Base-by-base conservation (phyloP, 331 rosid genomes). In the Rhamnella rubrinervis region DNA sequence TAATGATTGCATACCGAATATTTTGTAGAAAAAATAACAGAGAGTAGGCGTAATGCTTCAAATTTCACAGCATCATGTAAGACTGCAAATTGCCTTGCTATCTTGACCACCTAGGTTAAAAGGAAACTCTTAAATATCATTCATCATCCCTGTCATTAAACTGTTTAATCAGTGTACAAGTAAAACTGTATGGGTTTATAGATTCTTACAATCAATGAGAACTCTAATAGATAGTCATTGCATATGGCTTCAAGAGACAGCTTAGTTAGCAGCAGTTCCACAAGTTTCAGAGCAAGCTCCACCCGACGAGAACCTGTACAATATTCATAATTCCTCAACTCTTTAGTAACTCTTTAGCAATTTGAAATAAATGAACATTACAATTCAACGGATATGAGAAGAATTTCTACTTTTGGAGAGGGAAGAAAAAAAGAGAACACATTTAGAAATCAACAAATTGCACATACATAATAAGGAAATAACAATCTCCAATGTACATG, bases 11-110 rank as follows among this genome's bases (percentile, higher is more conserved):
- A 55, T 86, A 93, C 98, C 56, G 71, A 75, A 75, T 82, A 67
- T 56, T 86, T 80, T 64, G 91, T 81, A 23, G 88, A 82, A 59
- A 93, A 62, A 58, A 88, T 76, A 46, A 82, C 82, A 68, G 86
- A 77, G 47, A 93, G 88, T 55, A 93, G 77, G 77, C 85, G 95
- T 64, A 93, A 87, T 55, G 89, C 89, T 76, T 93, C 92, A 50
- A 93, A 93, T 75, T 93, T 93, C 75, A 79, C 63, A 77, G 87
- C 83, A 66, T 75, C 86, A 61, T 93, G 98, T 74, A 84, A 79
- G 66, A 88, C 75, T 53, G 96, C 86, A 82, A 90, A 93, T 77
- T 78, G 95, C 81, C 82, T 85, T 59, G 95, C 85, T 64, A 85
- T 63, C 79, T 66, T 64, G 19, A 80, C 81, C 75, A 90, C 93